Conservation (phyloP, 768 basidiomycete genomes). For the Suillus alpinus region DNA sequence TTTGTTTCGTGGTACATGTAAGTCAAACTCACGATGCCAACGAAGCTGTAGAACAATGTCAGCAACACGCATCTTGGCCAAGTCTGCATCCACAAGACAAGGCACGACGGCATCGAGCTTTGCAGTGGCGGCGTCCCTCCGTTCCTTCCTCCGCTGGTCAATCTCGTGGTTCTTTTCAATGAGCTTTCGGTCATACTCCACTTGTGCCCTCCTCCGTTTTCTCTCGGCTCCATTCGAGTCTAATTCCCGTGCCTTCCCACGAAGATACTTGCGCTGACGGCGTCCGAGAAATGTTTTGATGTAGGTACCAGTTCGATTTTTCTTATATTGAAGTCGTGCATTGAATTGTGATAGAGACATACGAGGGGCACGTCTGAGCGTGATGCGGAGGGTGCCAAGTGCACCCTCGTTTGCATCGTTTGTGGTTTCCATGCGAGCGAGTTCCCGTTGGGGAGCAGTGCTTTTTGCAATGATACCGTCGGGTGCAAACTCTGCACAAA, state of each 20-base stretch:
- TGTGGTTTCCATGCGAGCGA: too few species aligned
- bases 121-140: not conserved
- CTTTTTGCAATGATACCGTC: constrained; percentile 13
- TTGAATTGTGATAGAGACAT: too few species aligned
- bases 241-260: too few species aligned
- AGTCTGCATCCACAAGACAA: not conserved
- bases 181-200: not conserved
- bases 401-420: too few species aligned
- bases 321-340: too few species aligned
- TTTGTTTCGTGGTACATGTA: not conserved
- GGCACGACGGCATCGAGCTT: not conserved
- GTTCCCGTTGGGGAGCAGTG: too few species aligned
- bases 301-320: too few species aligned
- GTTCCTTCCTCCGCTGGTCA: not conserved
- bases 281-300: too few species aligned
- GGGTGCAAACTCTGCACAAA: constrained; percentile 28
- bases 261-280: too few species aligned
- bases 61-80: constrained; percentile 2
- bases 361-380: too few species aligned
- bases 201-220: not conserved
- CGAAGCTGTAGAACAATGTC: constrained; percentile 7
- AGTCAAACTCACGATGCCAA: constrained; percentile 5
- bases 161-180: not conserved
- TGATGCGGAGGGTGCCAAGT: too few species aligned
- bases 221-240: not conserved